These are phyloP conservation scores for Fusarium fujikuroi DNA, from an alignment of 2,329 filamentous ascomycete species.

Conservation along the genomic window DNA sequence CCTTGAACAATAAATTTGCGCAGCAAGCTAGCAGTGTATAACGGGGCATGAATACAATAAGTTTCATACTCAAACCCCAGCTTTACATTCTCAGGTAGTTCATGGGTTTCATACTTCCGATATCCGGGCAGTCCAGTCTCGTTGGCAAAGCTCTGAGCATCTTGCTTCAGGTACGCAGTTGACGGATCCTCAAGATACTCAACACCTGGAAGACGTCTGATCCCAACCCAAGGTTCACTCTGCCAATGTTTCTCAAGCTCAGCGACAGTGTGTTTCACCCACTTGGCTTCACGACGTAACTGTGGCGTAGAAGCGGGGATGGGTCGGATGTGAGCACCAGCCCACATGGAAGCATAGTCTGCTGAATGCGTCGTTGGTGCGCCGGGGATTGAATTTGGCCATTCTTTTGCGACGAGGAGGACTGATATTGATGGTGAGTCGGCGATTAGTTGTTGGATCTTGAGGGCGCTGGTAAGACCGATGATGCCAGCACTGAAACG, in stretches of 20 bases:
- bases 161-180: constrained; percentile 51
- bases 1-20: constrained; percentile 48
- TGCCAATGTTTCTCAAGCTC: constrained; percentile 40
- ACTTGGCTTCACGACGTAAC: constrained; percentile 46
- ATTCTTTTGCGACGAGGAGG: constrained; percentile 48
- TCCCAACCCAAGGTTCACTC: constrained; percentile 51
- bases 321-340: constrained; percentile 65
- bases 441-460: constrained; percentile 50
- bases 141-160: constrained; percentile 38
- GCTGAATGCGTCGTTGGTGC: constrained; percentile 44
- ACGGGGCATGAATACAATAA: constrained; percentile 65
- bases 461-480: constrained; percentile 61
- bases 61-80: constrained; percentile 64
- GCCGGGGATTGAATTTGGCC: constrained; percentile 50
- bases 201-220: constrained; percentile 61
- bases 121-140: constrained; percentile 47
- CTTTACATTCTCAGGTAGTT: constrained; percentile 56
- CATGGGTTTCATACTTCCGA: constrained; percentile 44
- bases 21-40: constrained; percentile 58
- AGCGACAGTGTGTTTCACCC: constrained; percentile 45
- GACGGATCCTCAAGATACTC: constrained; percentile 63
- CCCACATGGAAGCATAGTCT: constrained; percentile 68
- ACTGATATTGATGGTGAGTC: constrained; percentile 24
- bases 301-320: constrained; percentile 54
- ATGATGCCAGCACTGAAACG: constrained; percentile 61